These are phyloP conservation scores for Ogataea polymorpha DNA, from an alignment of 805 yeast species.

Conservation along the genomic window DNA sequence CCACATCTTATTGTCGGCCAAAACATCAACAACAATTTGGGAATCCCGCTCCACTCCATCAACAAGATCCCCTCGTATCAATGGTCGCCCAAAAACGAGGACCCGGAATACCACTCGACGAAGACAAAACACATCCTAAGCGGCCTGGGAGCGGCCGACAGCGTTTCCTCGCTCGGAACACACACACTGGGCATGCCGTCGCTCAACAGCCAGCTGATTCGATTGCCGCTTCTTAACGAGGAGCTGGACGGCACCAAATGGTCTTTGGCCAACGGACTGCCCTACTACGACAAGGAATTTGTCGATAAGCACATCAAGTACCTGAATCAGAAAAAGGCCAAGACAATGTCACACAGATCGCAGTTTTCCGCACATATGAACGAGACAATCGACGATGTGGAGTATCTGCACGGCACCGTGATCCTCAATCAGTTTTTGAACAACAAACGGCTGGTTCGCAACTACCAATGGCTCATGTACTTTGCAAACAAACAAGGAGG, in stretches of 20 bases:
- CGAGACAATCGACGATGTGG: slow-evolving; percentile 43
- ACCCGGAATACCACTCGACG: slow-evolving; percentile 23
- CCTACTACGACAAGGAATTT: slow-evolving; percentile 35
- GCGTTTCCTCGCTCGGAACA: slow-evolving; percentile 29
- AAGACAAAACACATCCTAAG: slow-evolving; percentile 26
- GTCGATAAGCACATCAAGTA: slow-evolving; percentile 24
- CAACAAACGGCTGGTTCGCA: slow-evolving; percentile 39
- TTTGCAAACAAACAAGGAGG: slow-evolving; percentile 45
- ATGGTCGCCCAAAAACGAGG: slow-evolving; percentile 32
- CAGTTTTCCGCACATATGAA: slow-evolving; percentile 26
- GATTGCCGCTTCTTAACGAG: slow-evolving; percentile 26
- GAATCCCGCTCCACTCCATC: slow-evolving; percentile 31
- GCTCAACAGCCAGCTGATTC: slow-evolving; percentile 26
- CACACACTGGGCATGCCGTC: slow-evolving; percentile 23
- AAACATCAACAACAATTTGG: slow-evolving; percentile 33
- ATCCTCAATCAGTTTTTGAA: slow-evolving; percentile 43
- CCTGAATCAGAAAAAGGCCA: slow-evolving; percentile 29
- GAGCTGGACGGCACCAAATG: slow-evolving; percentile 16
- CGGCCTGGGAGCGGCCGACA: slow-evolving; percentile 25
- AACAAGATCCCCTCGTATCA: slow-evolving; percentile 35
- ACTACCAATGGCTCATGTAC: slow-evolving; percentile 47
- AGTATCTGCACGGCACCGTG: slow-evolving; percentile 48
- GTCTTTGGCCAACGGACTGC: slow-evolving; percentile 40
- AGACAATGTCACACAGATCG: slow-evolving; percentile 27
- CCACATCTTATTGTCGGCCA: slow-evolving; percentile 32